Evolutionary conservation across 306 rosid species (phyloP).

Genomic region (Acacia acuminata): DNA sequence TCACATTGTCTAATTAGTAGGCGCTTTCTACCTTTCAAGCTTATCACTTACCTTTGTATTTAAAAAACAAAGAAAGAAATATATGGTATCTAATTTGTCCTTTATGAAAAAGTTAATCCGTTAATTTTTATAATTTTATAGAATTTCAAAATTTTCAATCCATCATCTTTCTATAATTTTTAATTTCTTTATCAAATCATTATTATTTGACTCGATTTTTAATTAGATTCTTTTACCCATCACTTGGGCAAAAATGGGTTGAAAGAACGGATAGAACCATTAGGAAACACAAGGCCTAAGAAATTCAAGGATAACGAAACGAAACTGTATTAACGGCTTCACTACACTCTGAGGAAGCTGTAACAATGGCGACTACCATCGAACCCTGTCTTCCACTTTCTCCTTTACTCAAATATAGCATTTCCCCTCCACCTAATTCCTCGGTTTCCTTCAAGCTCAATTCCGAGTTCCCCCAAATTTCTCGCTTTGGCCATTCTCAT

Average conservation of each 20-base stretch:
- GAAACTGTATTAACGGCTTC: conserved; percentile 44
- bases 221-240: too few relatives aligned
- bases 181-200: too few relatives aligned
- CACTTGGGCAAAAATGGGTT: background rate
- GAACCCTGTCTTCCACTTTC: conserved; percentile 59
- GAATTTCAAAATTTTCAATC: too few relatives aligned
- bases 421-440: conserved; percentile 24
- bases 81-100: too few relatives aligned
- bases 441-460: conserved; percentile 40
- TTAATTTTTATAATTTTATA: too few relatives aligned
- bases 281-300: conserved; percentile 45
- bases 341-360: background rate
- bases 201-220: too few relatives aligned
- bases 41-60: too few relatives aligned
- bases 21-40: too few relatives aligned
- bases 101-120: too few relatives aligned
- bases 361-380: conserved; percentile 52
- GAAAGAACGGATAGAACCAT: conserved; percentile 31
- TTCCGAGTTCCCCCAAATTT: conserved; percentile 35
- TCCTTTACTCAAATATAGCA: conserved; percentile 48
- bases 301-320: conserved; percentile 36
- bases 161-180: too few relatives aligned
- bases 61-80: too few relatives aligned
- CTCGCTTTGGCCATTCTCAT: conserved; percentile 23
- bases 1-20: too few relatives aligned